Percentiles rank a stretch among this genome's conserved stretches.
Evolutionary conservation across 202 grass and related monocot genomes (phyloP).

Genomic region (Panicum virgatum): DNA sequence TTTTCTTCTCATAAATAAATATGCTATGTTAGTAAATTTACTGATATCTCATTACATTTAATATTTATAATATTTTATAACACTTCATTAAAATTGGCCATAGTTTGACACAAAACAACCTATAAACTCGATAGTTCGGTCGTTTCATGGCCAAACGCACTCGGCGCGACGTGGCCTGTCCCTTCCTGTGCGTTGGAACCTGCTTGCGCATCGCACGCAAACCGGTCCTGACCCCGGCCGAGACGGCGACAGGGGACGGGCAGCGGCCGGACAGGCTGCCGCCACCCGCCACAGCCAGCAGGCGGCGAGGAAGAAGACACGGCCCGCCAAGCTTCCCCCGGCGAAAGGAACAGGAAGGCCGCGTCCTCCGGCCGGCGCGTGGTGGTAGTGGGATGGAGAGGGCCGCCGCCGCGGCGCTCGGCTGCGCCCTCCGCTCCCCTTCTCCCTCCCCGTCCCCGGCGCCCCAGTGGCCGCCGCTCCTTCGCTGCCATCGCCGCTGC

Average conservation of each 20-base stretch:
- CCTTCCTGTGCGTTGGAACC: slow-evolving; percentile 6
- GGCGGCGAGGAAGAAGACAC: slow-evolving; percentile 14
- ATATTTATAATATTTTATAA: too few relatives aligned
- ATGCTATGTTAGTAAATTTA: too few relatives aligned
- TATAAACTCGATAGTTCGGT: too few relatives aligned
- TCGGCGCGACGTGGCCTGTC: too few relatives aligned
- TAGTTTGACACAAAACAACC: too few relatives aligned
- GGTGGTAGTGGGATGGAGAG: slow-evolving; percentile 45
- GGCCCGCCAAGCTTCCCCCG: background rate
- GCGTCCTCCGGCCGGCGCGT: background rate
- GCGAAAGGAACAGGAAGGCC: background rate
- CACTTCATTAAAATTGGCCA: too few relatives aligned
- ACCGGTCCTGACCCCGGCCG: background rate
- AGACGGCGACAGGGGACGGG: slow-evolving; percentile 13
- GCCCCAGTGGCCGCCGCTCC: slow-evolving; percentile 38
- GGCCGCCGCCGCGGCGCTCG: slow-evolving; percentile 33
- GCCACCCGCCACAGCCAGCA: background rate
- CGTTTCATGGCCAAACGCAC: too few relatives aligned
- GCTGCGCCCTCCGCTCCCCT: slow-evolving; percentile 43
- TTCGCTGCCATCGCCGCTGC: background rate
- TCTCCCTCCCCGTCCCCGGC: slow-evolving; percentile 16
- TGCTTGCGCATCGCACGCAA: background rate
- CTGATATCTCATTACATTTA: too few relatives aligned
- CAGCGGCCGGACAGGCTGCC: slow-evolving; percentile 10
- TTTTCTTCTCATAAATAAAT: too few relatives aligned